Conservation (phyloP, 148 eudicot genomes). For the Rhododendron vialii region DNA sequence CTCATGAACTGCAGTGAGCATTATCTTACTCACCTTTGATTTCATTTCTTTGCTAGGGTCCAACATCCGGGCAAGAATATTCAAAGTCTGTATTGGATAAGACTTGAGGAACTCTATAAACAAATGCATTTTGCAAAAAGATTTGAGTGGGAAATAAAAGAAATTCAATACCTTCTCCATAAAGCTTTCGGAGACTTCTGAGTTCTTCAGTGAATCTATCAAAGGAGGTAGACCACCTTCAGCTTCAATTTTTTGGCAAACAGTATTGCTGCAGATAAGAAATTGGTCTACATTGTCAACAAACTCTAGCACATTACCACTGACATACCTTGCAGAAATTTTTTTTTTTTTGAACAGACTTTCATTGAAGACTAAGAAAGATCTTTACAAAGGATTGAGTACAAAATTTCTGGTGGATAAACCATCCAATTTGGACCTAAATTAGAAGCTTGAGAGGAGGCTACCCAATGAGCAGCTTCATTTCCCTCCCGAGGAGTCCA, state of each 20-base stretch:
- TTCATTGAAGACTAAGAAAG: too few relatives aligned
- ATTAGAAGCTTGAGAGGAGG: too few relatives aligned
- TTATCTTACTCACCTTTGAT: conserved; percentile 44
- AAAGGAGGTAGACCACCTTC: conserved; percentile 46
- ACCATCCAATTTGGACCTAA: too few relatives aligned
- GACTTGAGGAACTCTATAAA: not conserved
- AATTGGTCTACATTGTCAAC: conserved; percentile 6
- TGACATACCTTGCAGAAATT: not conserved
- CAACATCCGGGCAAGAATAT: conserved; percentile 64
- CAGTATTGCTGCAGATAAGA: conserved; percentile 45
- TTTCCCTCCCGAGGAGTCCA: too few relatives aligned
- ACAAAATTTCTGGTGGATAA: too few relatives aligned
- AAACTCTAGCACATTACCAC: conserved; percentile 8
- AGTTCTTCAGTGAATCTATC: conserved; percentile 46
- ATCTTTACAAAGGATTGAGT: too few relatives aligned
- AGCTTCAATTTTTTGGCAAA: conserved; percentile 57
- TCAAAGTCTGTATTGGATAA: conserved; percentile 47
- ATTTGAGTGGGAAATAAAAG: not conserved
- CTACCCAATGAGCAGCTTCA: too few relatives aligned
- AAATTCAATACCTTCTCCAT: conserved; percentile 45
- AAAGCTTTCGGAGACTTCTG: conserved; percentile 26
- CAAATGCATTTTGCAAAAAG: conserved; percentile 6
- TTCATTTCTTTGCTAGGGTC: conserved; percentile 72
- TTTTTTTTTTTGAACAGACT: too few relatives aligned
- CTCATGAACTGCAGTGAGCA: not conserved